Evolutionary conservation across 2,329 filamentous ascomycete genomes (phyloP), one percentile per base, ranked within the genome.

Genomic region (Fusarium sp.): DNA sequence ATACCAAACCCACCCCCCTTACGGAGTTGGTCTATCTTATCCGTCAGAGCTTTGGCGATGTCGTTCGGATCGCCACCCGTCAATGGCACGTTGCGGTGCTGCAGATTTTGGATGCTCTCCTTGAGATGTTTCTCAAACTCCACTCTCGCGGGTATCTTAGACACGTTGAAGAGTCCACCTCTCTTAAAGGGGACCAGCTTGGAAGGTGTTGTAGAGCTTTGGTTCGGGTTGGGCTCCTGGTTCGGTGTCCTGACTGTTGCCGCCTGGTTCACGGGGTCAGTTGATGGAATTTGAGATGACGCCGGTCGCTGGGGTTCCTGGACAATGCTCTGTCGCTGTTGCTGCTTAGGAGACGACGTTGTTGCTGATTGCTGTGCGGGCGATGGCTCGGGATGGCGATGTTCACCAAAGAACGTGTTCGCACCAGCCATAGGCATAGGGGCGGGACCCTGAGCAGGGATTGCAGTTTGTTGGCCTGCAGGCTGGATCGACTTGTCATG

Each of bases 371-470:
- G 43, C n/a, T 54, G 34, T 36, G 13, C 36, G 26, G n/a, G 24
- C 25, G 35, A 13, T 31, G 39, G 12, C 32, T 34, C 43, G 29
- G 24, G 13, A 39, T 31, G 40, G 9, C 32, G 39, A 42, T 63
- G 8, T 32, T 61, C 38, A 39, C 73, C 73, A 58, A 80, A 77
- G 52, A 71, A 78, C 3, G 77, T 79, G 43, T 78, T 75, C 15
- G 76, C 65, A 35, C 77, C 73, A 10, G 67, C 61, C 26, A 78
- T 72, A 5, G 77, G 77, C 54, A 74, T 61, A 8, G 74, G 75
- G 1, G 58, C 58, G 13, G 67, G 41, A 9, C 60, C 58, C n/a
- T 45, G 39, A 6, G 19, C 36, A 38, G 40, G 28, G n/a, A 36
- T 19, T 7, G 22, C 7, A 38, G 31, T 28, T 38, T 59, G 61